Conservation (phyloP, 257 asterid genomes). For the Handroanthus guayacan region DNA sequence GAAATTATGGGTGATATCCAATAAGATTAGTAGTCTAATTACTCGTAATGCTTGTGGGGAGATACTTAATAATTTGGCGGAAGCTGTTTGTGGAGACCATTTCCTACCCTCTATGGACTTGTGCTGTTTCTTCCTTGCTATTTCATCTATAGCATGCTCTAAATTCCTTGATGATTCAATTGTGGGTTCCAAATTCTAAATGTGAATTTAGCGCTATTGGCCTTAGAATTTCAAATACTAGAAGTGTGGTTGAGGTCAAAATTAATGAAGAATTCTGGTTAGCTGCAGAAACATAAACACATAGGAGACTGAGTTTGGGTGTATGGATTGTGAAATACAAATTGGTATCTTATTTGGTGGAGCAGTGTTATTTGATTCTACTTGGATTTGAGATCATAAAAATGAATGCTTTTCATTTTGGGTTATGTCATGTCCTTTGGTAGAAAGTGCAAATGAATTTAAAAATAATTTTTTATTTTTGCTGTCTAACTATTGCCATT, state of each 20-base stretch:
- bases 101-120: not conserved
- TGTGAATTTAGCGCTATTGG: not conserved
- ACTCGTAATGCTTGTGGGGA: constrained; percentile 8
- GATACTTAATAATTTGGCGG: not conserved
- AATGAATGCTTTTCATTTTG: not conserved
- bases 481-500: constrained; percentile 33
- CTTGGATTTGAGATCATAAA: not conserved
- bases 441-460: not conserved
- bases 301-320: not conserved
- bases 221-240: not conserved
- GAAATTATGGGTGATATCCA: not conserved
- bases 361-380: not conserved
- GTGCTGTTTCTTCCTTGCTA: constrained; percentile 9
- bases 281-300: constrained; percentile 22
- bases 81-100: constrained; percentile 14
- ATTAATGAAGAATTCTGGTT: not conserved
- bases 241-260: not conserved
- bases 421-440: constrained; percentile 14
- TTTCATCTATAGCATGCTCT: not conserved
- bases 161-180: not conserved
- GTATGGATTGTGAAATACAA: not conserved
- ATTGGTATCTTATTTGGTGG: constrained; percentile 17
- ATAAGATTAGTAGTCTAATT: not conserved
- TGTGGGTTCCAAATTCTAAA: not conserved
- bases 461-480: not conserved